These are phyloP conservation scores for Babesia sp. DNA, from an alignment of 169 alveolate genomes.

Conservation along the genomic window DNA sequence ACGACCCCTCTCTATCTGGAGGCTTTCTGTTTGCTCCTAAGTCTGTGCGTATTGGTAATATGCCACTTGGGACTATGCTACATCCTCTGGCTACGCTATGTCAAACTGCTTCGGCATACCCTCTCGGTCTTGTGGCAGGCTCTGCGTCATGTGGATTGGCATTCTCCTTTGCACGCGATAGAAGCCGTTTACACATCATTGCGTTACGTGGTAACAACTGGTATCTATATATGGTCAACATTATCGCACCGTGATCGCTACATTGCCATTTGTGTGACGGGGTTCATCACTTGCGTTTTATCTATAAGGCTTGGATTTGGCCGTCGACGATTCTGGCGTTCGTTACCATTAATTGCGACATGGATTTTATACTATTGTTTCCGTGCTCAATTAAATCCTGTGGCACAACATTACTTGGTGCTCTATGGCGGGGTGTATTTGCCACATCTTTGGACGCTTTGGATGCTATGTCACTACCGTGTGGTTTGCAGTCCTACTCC, in stretches of 20 bases:
- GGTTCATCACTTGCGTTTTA: background rate
- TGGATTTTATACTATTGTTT: constrained; percentile 3
- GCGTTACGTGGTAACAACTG: background rate
- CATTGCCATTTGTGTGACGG: background rate
- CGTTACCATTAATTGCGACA: constrained; percentile 21
- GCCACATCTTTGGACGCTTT: constrained; percentile 5
- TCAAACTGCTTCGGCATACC: constrained; percentile 22
- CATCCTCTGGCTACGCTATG: constrained; percentile 35
- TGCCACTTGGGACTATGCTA: background rate
- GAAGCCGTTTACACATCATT: background rate
- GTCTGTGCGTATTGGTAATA: background rate
- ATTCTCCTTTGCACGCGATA: constrained; percentile 29
- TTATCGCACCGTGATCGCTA: constrained; percentile 16
- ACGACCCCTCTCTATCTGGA: constrained; percentile 13
- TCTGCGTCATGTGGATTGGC: constrained; percentile 41
- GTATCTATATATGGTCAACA: constrained; percentile 6
- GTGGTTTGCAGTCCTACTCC: background rate
- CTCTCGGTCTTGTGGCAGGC: background rate
- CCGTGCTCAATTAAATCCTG: background rate
- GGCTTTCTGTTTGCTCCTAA: constrained; percentile 7
- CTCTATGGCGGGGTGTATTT: background rate
- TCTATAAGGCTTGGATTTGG: constrained; percentile 40
- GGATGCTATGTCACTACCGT: constrained; percentile 26
- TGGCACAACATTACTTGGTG: background rate
- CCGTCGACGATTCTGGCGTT: constrained; percentile 5